phyloP scores from a whole-genome alignment of 495 filamentous ascomycete species.

The Delitschia confertaspora region DNA sequence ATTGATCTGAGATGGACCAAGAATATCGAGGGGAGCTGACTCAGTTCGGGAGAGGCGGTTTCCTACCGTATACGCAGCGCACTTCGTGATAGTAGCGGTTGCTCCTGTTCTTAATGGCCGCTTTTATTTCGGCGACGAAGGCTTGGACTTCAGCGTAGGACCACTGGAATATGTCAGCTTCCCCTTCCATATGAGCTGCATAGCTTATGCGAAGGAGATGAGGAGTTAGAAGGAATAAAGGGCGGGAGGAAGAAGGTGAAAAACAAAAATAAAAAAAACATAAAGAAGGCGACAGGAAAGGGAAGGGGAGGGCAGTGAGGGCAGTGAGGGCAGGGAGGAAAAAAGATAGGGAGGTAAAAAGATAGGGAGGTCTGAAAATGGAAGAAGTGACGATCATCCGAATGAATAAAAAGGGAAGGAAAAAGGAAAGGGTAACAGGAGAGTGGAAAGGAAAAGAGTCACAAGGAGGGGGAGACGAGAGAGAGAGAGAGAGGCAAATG shows the following conservation, averaged over 20 bases:
- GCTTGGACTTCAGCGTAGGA: conserved; percentile 17
- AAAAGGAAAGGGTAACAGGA: not conserved
- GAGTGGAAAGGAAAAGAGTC: too few relatives aligned
- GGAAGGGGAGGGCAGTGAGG: conserved; percentile 3
- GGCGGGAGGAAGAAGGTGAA: not conserved
- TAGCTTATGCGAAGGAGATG: not conserved
- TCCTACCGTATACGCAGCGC: conserved; percentile 21
- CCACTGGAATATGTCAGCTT: conserved; percentile 14
- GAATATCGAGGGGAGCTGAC: too few relatives aligned
- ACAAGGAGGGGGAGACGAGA: not conserved
- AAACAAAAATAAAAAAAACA: not conserved
- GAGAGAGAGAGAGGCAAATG: not conserved
- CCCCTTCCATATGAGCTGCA: not conserved
- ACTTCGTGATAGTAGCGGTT: conserved; percentile 27
- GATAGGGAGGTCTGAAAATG: not conserved
- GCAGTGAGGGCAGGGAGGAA: not conserved
- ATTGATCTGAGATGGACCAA: too few relatives aligned
- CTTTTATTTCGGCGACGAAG: conserved; percentile 15
- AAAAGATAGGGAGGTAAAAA: not conserved
- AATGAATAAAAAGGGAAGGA: not conserved
- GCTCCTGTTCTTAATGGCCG: conserved; percentile 17
- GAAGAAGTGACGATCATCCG: not conserved
- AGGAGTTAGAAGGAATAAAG: not conserved
- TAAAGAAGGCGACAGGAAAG: not conserved
- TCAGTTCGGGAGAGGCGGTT: too few relatives aligned